Percentiles rank a stretch among this genome's conserved stretches.
phyloP scores from a whole-genome alignment of 495 filamentous ascomycete species.

The Eremomyces bilateralis region DNA sequence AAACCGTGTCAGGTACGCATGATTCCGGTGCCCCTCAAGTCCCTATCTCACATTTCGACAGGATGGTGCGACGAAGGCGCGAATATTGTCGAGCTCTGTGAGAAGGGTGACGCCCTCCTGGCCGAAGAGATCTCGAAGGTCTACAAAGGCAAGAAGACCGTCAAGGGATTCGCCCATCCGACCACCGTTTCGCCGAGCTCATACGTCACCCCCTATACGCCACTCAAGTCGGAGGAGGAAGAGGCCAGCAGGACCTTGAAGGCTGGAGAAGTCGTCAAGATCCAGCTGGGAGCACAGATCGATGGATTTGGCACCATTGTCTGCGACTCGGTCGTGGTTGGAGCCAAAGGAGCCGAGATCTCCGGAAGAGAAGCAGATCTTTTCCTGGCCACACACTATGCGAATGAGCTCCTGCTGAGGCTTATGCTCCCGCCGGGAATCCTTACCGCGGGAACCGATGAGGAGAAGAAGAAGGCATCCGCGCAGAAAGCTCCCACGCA shows the following conservation, averaged over 20 bases:
- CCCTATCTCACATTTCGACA: too few species aligned
- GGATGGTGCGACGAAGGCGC: conserved; percentile 61
- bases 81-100: conserved; percentile 81
- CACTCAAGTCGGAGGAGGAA: conserved; percentile 59
- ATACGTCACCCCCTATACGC: conserved; percentile 92
- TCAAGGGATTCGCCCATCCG: conserved; percentile 82
- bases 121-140: conserved; percentile 88
- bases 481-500: conserved; percentile 54
- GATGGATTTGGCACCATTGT: conserved; percentile 94
- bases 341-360: conserved; percentile 34
- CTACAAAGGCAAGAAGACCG: conserved; percentile 92
- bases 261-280: conserved; percentile 71
- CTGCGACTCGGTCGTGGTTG: conserved; percentile 72
- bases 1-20: conserved; percentile 45
- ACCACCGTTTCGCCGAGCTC: conserved; percentile 88
- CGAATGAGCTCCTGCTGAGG: conserved; percentile 81
- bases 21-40: not conserved
- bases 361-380: conserved; percentile 64
- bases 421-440: conserved; percentile 79
- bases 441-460: conserved; percentile 60
- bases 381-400: conserved; percentile 76
- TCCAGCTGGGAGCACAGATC: conserved; percentile 94
- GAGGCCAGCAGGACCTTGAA: conserved; percentile 64
- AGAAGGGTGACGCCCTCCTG: conserved; percentile 85
- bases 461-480: conserved; percentile 83